phyloP scores from a whole-genome alignment of 2,329 filamentous ascomycete genomes.

The Neobulgaria alba region DNA sequence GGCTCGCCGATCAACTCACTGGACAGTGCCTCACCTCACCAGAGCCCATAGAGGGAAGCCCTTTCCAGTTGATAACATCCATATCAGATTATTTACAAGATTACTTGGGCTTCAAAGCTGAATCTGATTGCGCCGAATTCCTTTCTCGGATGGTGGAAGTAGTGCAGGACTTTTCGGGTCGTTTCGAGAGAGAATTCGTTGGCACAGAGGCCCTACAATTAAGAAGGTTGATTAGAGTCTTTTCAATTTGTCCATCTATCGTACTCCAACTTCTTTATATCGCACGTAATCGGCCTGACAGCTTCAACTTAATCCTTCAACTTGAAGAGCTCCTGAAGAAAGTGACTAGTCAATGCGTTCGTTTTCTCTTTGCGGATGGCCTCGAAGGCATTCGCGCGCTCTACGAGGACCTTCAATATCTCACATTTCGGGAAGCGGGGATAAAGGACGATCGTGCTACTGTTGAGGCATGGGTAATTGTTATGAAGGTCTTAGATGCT shows the following conservation, averaged over 20 bases:
- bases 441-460: slow-evolving; percentile 38
- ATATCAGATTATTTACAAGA: slow-evolving; percentile 26
- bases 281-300: slow-evolving; percentile 25
- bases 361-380: slow-evolving; percentile 35
- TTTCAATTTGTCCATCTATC: slow-evolving; percentile 28
- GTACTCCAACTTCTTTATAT: slow-evolving; percentile 35
- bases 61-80: slow-evolving; percentile 12
- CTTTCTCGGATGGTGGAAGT: slow-evolving; percentile 24
- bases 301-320: slow-evolving; percentile 24
- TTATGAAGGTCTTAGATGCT: slow-evolving; percentile 45
- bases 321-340: slow-evolving; percentile 42
- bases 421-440: slow-evolving; percentile 40
- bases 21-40: not conserved
- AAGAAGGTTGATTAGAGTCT: slow-evolving; percentile 12
- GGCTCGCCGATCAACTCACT: slow-evolving; percentile 38
- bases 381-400: slow-evolving; percentile 36
- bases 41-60: slow-evolving; percentile 4
- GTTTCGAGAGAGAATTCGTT: slow-evolving; percentile 5
- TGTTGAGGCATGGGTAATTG: slow-evolving; percentile 48
- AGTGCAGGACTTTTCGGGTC: slow-evolving; percentile 19
- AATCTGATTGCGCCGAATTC: slow-evolving; percentile 15
- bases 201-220: not conserved
- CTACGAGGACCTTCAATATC: slow-evolving; percentile 41
- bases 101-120: slow-evolving; percentile 14
- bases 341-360: slow-evolving; percentile 32